Evolutionary conservation across 2,329 filamentous ascomycete species (phyloP).

Genomic region (Acarospora socialis): DNA sequence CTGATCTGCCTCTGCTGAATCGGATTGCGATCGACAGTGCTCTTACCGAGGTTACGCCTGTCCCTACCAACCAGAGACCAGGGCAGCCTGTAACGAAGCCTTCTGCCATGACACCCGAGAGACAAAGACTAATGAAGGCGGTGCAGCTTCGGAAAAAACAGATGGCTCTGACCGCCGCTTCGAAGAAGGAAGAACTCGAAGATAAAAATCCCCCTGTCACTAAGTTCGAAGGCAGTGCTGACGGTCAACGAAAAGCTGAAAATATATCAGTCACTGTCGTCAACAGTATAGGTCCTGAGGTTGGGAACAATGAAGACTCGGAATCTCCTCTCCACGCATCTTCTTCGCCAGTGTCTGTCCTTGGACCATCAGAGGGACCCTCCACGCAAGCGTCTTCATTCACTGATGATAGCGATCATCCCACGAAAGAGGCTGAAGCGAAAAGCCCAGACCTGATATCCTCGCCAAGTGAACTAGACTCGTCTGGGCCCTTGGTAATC

Average conservation of each 20-base stretch:
- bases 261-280: constrained; percentile 19
- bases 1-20: no score
- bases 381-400: constrained; percentile 24
- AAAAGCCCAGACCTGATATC: constrained; percentile 8
- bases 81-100: constrained; percentile 26
- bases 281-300: constrained; percentile 6
- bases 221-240: no score
- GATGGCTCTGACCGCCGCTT: no score
- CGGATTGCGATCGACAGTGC: no score
- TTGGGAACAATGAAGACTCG: no score
- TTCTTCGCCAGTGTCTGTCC: constrained; percentile 18
- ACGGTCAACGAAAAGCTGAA: no score
- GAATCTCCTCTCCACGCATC: no score
- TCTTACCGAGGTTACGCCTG: no score
- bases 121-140: constrained; percentile 84
- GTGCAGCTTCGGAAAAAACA: constrained; percentile 80
- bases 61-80: constrained; percentile 28
- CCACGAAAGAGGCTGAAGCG: constrained; percentile 15
- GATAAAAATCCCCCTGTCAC: constrained; percentile 11
- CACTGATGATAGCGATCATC: constrained; percentile 16
- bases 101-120: constrained; percentile 67
- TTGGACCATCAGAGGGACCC: constrained; percentile 16
- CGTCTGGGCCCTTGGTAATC: no score
- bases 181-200: constrained; percentile 18
- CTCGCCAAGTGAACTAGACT: no score